Evolutionary conservation across 306 rosid genomes (phyloP).

Genomic region (Corylus avellana): DNA sequence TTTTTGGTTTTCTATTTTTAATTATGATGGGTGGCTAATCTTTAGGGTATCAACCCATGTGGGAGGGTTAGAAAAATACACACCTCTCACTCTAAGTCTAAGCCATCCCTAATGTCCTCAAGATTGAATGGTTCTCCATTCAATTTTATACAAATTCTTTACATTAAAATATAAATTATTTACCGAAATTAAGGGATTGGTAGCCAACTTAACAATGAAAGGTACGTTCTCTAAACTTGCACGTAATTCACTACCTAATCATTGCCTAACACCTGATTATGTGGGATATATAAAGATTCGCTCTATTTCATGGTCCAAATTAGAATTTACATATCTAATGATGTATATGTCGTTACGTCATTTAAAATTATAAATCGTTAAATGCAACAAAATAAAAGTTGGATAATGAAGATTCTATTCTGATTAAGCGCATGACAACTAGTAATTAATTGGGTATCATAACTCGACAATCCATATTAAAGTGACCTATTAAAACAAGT

Average conservation of each 20-base stretch:
- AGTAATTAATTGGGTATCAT: neutral
- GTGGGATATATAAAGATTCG: too few relatives aligned
- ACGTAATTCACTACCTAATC: neutral
- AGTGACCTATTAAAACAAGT: neutral
- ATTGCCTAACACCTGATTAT: too few relatives aligned
- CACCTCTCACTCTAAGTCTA: neutral
- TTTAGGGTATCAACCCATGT: conserved; percentile 54
- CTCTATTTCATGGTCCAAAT: too few relatives aligned
- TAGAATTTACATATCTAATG: too few relatives aligned
- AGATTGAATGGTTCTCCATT: neutral
- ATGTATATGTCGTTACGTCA: too few relatives aligned
- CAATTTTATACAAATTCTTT: neutral
- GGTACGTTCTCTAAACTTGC: conserved; percentile 5
- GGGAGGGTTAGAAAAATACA: conserved; percentile 16
- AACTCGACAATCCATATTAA: neutral
- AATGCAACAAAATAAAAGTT: too few relatives aligned
- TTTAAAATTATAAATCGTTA: too few relatives aligned
- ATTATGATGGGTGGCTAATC: conserved; percentile 31
- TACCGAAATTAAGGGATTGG: conserved; percentile 22
- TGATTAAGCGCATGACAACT: neutral
- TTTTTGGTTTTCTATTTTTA: conserved; percentile 22
- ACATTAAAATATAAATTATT: neutral
- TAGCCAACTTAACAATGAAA: neutral
- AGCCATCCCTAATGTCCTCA: conserved; percentile 5
- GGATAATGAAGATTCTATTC: too few relatives aligned